These are phyloP conservation scores for Umbellularia californica DNA, from an alignment of 164 flowering plant genomes.

Conservation along the genomic window DNA sequence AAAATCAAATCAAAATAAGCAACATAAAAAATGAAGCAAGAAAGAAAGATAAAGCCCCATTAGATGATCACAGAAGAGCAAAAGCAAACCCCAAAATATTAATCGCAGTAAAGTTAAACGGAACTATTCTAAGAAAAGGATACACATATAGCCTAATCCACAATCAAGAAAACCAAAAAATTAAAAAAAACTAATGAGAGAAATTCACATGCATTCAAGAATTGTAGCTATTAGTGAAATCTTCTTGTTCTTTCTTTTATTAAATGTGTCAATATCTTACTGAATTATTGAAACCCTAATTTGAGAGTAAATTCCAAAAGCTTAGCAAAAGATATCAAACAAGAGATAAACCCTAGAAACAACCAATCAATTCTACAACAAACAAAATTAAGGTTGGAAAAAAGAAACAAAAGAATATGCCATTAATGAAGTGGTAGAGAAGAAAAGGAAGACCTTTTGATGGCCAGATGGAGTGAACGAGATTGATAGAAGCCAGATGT, in stretches of 20 bases:
- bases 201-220: too few relatives aligned
- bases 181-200: neutral
- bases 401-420: neutral
- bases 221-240: neutral
- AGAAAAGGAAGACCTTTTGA: conserved; percentile 30
- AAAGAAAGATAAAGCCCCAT: neutral
- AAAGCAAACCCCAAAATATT: neutral
- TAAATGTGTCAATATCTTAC: too few relatives aligned
- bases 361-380: neutral
- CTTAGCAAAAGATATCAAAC: neutral
- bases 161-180: neutral
- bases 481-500: conserved; percentile 44
- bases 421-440: neutral
- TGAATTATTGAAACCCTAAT: neutral
- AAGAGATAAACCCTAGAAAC: neutral
- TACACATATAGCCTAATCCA: too few relatives aligned
- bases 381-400: neutral
- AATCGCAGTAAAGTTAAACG: neutral
- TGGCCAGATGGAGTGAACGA: conserved; percentile 38
- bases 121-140: neutral
- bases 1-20: neutral
- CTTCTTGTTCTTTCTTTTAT: neutral
- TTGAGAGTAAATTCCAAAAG: neutral
- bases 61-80: too few relatives aligned
- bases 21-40: neutral